Conservation (phyloP, 768 basidiomycete genomes). For the Boletus speciosus region DNA sequence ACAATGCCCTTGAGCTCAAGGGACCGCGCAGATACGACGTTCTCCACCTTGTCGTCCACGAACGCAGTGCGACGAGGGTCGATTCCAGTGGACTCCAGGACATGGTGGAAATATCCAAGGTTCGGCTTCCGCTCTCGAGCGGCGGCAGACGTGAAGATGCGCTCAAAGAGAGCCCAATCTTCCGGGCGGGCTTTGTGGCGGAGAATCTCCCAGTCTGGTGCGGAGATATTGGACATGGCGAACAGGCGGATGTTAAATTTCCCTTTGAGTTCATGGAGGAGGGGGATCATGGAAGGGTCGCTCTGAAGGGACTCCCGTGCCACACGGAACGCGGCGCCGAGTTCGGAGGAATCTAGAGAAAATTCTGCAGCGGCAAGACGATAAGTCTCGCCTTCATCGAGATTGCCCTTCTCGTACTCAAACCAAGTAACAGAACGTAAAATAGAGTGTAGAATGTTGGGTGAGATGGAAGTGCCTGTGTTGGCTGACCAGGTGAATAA, state of each 20-base stretch:
- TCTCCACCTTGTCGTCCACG: conserved; percentile 24
- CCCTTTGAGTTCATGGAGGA: conserved; percentile 14
- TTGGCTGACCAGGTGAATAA: conserved; percentile 22
- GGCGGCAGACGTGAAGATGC: conserved; percentile 17
- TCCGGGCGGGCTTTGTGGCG: conserved; percentile 5
- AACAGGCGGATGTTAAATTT: conserved; percentile 9
- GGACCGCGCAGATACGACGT: conserved; percentile 17
- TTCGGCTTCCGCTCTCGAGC: conserved; percentile 20
- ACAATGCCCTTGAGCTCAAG: conserved; percentile 20
- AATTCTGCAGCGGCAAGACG: conserved; percentile 9
- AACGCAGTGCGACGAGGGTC: conserved; percentile 20
- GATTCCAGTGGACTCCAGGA: conserved; percentile 13
- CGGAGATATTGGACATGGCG: conserved; percentile 24
- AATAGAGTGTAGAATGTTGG: conserved; percentile 8
- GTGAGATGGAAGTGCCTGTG: conserved; percentile 11
- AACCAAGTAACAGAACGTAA: conserved; percentile 19
- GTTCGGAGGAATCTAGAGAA: conserved; percentile 13
- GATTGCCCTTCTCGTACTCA: conserved; percentile 22
- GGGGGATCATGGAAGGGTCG: conserved; percentile 10
- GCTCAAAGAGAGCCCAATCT: conserved; percentile 22
- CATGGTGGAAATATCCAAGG: conserved; percentile 17
- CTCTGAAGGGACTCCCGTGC: conserved; percentile 10
- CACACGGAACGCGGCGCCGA: conserved; percentile 3
- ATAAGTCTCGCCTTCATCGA: conserved; percentile 10
- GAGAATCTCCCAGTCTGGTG: conserved; percentile 21